phyloP scores from a whole-genome alignment of 2,329 filamentous ascomycete genomes.

The Penicillium sp. region DNA sequence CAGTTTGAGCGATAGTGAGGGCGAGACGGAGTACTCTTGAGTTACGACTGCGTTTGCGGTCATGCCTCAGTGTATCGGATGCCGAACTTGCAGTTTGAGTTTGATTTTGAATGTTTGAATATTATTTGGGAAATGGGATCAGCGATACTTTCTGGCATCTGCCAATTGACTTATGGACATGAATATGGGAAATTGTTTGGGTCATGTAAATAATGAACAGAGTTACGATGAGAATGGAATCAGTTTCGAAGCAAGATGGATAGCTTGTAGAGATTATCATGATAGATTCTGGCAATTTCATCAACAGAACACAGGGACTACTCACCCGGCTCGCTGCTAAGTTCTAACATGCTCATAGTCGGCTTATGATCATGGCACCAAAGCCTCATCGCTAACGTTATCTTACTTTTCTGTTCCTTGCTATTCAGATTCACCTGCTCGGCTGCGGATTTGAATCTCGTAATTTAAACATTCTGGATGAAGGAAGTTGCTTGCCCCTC shows the following conservation, averaged over 20 bases:
- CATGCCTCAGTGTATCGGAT: not conserved
- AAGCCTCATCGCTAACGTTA: not conserved
- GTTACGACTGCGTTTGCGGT: not conserved
- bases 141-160: slow-evolving; percentile 1
- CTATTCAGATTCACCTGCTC: not conserved
- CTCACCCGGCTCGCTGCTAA: not conserved
- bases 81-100: not conserved
- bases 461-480: not conserved
- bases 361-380: slow-evolving; percentile 1
- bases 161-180: slow-evolving; percentile 5
- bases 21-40: slow-evolving; percentile 33
- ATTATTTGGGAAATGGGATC: slow-evolving; percentile 2
- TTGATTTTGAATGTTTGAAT: slow-evolving; percentile 3
- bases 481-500: not conserved
- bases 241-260: not conserved
- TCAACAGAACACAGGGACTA: no score
- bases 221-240: slow-evolving; percentile 3
- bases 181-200: slow-evolving; percentile 7
- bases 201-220: slow-evolving; percentile 12
- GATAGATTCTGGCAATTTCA: not conserved
- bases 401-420: not conserved
- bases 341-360: no score
- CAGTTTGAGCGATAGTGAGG: slow-evolving; percentile 54
- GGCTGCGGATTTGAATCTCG: not conserved
- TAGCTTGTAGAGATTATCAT: no score